Evolutionary conservation across 352 stramenopile species (phyloP).

Genomic region (Phytophthora fragariaefolia): DNA sequence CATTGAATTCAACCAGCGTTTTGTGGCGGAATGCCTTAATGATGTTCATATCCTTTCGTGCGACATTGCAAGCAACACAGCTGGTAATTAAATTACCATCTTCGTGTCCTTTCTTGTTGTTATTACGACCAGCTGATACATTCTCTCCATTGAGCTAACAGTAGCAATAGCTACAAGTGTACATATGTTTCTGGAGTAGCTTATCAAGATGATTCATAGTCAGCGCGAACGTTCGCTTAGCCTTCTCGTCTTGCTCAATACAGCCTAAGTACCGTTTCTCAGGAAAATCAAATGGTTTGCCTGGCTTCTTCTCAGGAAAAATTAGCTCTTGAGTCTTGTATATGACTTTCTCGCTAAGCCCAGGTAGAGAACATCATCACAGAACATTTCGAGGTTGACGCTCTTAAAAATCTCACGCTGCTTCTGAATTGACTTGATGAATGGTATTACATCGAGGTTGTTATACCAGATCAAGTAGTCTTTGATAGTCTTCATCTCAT

Average conservation of each 20-base stretch:
- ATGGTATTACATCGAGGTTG: constrained; percentile 18
- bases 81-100: neutral
- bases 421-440: constrained; percentile 13
- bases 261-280: neutral
- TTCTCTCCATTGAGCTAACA: neutral
- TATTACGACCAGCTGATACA: neutral
- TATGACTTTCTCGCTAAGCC: constrained; percentile 33
- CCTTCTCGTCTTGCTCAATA: neutral
- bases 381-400: constrained; percentile 41
- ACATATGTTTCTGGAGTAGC: neutral
- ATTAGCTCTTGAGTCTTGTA: constrained; percentile 31
- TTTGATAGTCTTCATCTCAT: constrained; percentile 48
- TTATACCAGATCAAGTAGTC: constrained; percentile 43
- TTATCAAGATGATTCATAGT: neutral
- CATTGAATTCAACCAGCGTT: constrained; percentile 27
- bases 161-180: neutral
- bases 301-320: neutral
- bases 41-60: constrained; percentile 12
- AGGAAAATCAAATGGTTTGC: constrained; percentile 4
- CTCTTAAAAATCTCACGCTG: constrained; percentile 29
- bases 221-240: neutral
- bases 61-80: neutral
- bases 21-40: constrained; percentile 12
- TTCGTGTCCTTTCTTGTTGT: neutral
- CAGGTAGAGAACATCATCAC: constrained; percentile 30